Conservation (phyloP, 108 stramenopile genomes). For the Conticribra guillardii region DNA sequence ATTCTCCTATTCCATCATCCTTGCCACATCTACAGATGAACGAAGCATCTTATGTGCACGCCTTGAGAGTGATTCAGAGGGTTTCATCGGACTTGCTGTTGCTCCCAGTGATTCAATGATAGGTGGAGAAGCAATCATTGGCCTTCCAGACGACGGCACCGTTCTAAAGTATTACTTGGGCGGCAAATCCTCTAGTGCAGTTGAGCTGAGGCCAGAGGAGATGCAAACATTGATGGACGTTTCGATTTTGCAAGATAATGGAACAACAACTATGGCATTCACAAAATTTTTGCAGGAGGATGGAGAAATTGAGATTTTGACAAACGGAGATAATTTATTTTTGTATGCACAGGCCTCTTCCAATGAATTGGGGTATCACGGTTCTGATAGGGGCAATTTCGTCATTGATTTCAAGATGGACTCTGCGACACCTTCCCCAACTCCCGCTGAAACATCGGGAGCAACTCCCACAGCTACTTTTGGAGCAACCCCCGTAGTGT, state of each 20-base stretch:
- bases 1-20: slow-evolving; percentile 11
- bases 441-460: neutral
- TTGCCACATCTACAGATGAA: slow-evolving; percentile 11
- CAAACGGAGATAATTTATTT: slow-evolving; percentile 43
- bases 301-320: slow-evolving; percentile 43
- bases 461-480: neutral
- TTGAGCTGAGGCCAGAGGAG: slow-evolving; percentile 31
- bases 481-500: neutral
- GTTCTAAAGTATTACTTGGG: slow-evolving; percentile 55
- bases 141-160: slow-evolving; percentile 44
- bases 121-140: slow-evolving; percentile 58
- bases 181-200: slow-evolving; percentile 22
- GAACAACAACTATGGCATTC: slow-evolving; percentile 53
- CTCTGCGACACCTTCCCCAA: neutral
- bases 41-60: slow-evolving; percentile 15
- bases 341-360: slow-evolving; percentile 45
- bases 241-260: slow-evolving; percentile 42
- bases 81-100: slow-evolving; percentile 50
- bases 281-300: slow-evolving; percentile 59
- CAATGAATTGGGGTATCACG: slow-evolving; percentile 53
- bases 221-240: slow-evolving; percentile 64
- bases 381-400: slow-evolving; percentile 1
- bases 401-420: neutral
- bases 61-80: slow-evolving; percentile 16
- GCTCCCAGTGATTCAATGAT: slow-evolving; percentile 39